Evolutionary conservation across 2,329 filamentous ascomycete species (phyloP).

Genomic region (Herpomyces periplanetae): DNA sequence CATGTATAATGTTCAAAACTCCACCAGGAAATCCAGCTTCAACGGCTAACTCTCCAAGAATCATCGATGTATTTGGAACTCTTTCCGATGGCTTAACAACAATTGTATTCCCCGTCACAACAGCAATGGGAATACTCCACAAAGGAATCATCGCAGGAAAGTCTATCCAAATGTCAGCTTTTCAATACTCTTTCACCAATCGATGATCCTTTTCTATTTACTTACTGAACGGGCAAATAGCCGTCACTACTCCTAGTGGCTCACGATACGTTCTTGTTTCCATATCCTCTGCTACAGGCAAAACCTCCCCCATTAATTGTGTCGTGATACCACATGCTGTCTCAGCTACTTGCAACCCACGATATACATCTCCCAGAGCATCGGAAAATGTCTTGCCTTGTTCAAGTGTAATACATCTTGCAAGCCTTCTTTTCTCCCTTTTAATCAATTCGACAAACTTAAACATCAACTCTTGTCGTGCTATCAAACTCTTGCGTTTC

Average conservation of each 20-base stretch:
- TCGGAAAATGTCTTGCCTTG: constrained; percentile 64
- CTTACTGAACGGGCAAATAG: constrained; percentile 56
- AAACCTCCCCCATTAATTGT: constrained; percentile 39
- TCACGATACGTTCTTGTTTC: constrained; percentile 48
- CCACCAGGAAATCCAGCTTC: constrained; percentile 47
- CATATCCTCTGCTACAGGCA: constrained; percentile 65
- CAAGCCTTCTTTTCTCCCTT: constrained; percentile 48
- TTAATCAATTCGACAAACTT: constrained; percentile 39
- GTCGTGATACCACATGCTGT: constrained; percentile 41
- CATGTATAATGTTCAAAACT: constrained; percentile 48
- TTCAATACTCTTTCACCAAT: constrained; percentile 2
- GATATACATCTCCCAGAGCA: constrained; percentile 38
- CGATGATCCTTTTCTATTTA: constrained; percentile 4
- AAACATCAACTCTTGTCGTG: constrained; percentile 54
- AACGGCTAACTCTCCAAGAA: constrained; percentile 35
- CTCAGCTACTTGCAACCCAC: constrained; percentile 50
- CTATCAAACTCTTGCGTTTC: constrained; percentile 27
- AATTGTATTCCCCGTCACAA: constrained; percentile 43
- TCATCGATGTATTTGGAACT: constrained; percentile 49
- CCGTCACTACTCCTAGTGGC: constrained; percentile 38
- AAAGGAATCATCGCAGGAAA: constrained; percentile 73
- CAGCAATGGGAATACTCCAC: constrained; percentile 60
- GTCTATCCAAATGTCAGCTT: constrained; percentile 12
- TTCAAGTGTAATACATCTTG: constrained; percentile 49
- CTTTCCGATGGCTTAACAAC: constrained; percentile 58